Base-by-base conservation (phyloP, 78 protist genomes). In the Parvularia atlantis region DNA sequence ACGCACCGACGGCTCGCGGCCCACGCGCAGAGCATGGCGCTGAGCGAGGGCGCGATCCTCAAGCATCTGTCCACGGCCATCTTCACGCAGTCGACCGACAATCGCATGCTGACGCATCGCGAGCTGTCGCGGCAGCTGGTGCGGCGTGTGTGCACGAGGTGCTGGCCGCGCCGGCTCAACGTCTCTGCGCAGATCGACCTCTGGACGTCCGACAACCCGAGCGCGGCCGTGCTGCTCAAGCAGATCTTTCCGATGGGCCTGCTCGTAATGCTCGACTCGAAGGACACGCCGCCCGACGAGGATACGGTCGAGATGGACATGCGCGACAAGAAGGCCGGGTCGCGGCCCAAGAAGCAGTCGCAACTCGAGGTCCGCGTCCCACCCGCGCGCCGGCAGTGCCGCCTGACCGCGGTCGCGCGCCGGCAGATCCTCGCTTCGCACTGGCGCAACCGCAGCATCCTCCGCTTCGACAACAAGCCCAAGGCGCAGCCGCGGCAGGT, bases 11-110 rank as follows among this genome's bases (percentile, higher is more conserved):
- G n/a, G n/a, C n/a, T n/a, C n/a, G n/a, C n/a, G n/a, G n/a, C n/a
- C n/a, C n/a, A n/a, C n/a, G n/a, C n/a, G n/a, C n/a, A n/a, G n/a
- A n/a, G 57, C 17, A 41, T 73, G 7, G 82, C 94, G 7, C 82
- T 89, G 56, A 46, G 77, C 30, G 94, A 85, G 50, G 84, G 90
- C 20, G 82, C 88, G 16, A 14, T 78, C 10, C 41, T 87, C 20
- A 35, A 72, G 39, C 87, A 82, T 57, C 64, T 82, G 30, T 52
- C 63, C 66, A 80, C 70, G 40, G 59, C 91, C 50, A 31, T 75
- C 22, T 86, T 68, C 40, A 54, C 78, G 28, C 58, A 56, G 48
- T 43, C 61, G 35, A 2, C 69, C 30, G 77, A 75, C 40, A 62
- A 68, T 20, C 57, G 75, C 54, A 70, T 60, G 28, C 68, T 39